phyloP scores from a whole-genome alignment of 2,329 filamentous ascomycete genomes.

The Talaromyces piceae region DNA sequence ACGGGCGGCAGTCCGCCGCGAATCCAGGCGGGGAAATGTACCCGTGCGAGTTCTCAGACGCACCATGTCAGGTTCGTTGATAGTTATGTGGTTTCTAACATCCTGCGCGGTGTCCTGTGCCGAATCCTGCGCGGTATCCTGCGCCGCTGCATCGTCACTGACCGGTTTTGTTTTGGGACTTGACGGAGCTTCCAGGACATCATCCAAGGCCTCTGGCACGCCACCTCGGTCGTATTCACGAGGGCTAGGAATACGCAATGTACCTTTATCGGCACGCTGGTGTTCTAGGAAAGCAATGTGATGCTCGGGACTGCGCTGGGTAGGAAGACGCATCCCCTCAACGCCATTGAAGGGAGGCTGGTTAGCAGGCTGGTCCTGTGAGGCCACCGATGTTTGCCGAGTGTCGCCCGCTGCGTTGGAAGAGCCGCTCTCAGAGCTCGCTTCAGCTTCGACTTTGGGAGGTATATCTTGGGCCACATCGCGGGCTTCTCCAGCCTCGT shows the following conservation, averaged over 20 bases:
- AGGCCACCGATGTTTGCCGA: constrained; percentile 11
- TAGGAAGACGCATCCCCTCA: constrained; percentile 46
- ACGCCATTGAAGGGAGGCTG: constrained; percentile 48
- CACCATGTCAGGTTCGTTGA: constrained; percentile 38
- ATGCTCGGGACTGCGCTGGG: constrained; percentile 56
- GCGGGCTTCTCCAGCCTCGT: constrained; percentile 23
- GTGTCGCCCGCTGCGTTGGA: constrained; percentile 16
- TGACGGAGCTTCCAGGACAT: constrained; percentile 24
- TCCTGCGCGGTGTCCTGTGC: constrained; percentile 19
- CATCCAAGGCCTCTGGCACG: constrained; percentile 55
- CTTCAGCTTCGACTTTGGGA: constrained; percentile 18
- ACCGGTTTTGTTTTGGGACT: constrained; percentile 20
- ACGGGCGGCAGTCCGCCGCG: constrained; percentile 26
- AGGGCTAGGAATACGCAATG: constrained; percentile 83
- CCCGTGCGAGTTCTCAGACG: constrained; percentile 27
- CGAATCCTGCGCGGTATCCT: constrained; percentile 11
- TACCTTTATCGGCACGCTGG: constrained; percentile 67
- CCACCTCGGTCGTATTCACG: constrained; percentile 81
- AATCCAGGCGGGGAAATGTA: constrained; percentile 33
- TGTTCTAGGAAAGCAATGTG: constrained; percentile 84
- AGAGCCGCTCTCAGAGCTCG: constrained; percentile 19
- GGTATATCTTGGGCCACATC: constrained; percentile 14
- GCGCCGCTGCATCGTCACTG: constrained; percentile 15
- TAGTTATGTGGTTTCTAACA: constrained; percentile 38
- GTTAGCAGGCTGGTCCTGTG: constrained; percentile 5